Evolutionary conservation across 768 basidiomycete genomes (phyloP), one percentile per base, ranked within the genome.

Genomic region (Solioccasus polychromus): DNA sequence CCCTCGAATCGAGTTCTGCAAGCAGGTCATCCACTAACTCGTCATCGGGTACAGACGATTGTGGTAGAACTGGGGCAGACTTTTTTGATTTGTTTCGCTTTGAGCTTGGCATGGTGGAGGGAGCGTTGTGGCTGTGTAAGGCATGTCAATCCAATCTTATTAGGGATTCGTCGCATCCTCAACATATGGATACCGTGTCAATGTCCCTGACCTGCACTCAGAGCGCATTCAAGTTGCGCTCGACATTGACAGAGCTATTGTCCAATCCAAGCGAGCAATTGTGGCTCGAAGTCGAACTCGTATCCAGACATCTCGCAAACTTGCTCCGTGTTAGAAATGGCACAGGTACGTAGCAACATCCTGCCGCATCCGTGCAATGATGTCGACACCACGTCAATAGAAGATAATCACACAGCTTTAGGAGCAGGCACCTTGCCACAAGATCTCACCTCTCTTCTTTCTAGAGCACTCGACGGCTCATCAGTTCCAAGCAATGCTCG

Each of bases 1-100:
- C 75, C 52, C 74, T 69, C 7, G 79, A 78, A 55, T 90, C 87
- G 22, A 94, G 79, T 61, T 89, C 84, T 7, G 81, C 76, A 37
- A 92, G 65, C 2, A 94, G 77, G 55, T 88, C 83, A 52, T 89
- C 77, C 70, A 92, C 72, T 37, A 92, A 72, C 9, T 76, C 77
- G 44, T 84, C 78, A 34, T 76, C 74, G 17, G 52, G 48, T 1
- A 68, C 55, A 24, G 70, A 62, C 1, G 63, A 47, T 14, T 62
- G 55, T 19, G 65, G 52, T 35, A 60, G 57, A n/a, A 58, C 52
- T 14, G 72, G 58, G 36, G 68, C 20, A 19, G 56, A 47, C 61
- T 81, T 79, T 67, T 79, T 80, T 37, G 70, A 48, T 63, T 80
- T 83, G 54, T 73, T 78, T 61, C 69, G 74, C 63, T 82, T 88